Percentiles rank a stretch among this genome's conserved stretches.
Evolutionary conservation across 116 monocot genomes (phyloP).

Genomic region (Zostera marina): DNA sequence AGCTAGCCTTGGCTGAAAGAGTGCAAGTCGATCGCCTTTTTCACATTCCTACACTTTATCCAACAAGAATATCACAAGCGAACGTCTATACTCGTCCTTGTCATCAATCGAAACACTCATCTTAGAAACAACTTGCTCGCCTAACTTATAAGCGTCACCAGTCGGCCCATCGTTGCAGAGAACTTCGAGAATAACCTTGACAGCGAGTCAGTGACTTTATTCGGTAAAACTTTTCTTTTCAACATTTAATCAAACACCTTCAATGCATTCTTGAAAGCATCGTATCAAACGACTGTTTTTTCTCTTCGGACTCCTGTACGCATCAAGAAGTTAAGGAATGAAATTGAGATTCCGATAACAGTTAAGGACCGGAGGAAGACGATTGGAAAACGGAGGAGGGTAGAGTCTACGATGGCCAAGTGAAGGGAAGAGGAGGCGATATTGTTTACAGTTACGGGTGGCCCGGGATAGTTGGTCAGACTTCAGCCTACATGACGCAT

Average conservation of each 20-base stretch:
- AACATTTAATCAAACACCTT: constrained; percentile 33
- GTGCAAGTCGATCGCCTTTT: constrained; percentile 27
- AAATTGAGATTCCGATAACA: constrained; percentile 11
- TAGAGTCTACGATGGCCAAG: background rate
- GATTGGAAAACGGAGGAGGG: constrained; percentile 10
- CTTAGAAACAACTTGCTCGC: constrained; percentile 22
- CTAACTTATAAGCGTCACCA: constrained; percentile 18
- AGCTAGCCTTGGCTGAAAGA: no score
- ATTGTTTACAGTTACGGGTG: constrained; percentile 1
- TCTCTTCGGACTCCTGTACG: constrained; percentile 12
- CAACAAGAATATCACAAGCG: constrained; percentile 37
- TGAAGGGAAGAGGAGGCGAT: background rate
- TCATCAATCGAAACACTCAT: constrained; percentile 16
- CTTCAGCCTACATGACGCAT: constrained; percentile 1
- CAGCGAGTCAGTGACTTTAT: constrained; percentile 32
- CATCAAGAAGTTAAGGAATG: constrained; percentile 15
- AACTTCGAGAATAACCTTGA: constrained; percentile 18
- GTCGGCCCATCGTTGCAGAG: constrained; percentile 14
- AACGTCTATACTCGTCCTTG: constrained; percentile 35
- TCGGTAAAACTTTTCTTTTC: constrained; percentile 13
- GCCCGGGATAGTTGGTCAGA: constrained; percentile 7
- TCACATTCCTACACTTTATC: constrained; percentile 8
- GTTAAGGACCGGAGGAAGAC: constrained; percentile 33
- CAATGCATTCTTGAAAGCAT: constrained; percentile 36
- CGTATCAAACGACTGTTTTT: constrained; percentile 31